Evolutionary conservation across 495 filamentous ascomycete species (phyloP), one percentile per base, ranked within the genome.

Genomic region (Melanomma pulvis-pyrius): DNA sequence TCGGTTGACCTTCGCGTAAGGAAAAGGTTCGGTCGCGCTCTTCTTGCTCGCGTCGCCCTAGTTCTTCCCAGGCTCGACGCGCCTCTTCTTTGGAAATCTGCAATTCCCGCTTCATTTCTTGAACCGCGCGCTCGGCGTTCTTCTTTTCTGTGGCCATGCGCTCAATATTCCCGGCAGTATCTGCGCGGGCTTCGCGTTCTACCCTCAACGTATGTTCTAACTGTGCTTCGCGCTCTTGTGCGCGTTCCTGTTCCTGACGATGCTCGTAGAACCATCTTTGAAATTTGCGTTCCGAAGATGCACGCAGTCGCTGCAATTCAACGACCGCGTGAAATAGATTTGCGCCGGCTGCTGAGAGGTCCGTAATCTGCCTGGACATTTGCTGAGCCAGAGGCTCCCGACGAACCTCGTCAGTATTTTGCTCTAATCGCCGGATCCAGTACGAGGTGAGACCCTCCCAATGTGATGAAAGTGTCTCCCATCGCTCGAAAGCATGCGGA

Each of bases 221-320:
- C 69, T 91, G 86, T n/a, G 83, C 91, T 59, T 91, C 90, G n/a
- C 90, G 81, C 74, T 97, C 94, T 64, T 90, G 87, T 41, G 87
- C 79, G 13, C 90, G 88, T 79, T 98, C 94, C 69, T 96, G 86
- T 61, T 97, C 92, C 41, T 86, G 82, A 48, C 93, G 86, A 1
- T 91, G 96, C 70, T 98, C 94, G 74, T 96, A 96, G 78, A 97
- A 97, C 94, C 94, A 98, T 44, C 96, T 87, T 76, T 98, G 96
- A 74, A 98, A 98, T 74, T 98, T 98, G 36, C 96, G 85, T 76
- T 98, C 96, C 1, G 92, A 97, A 22, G 91, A 96, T 21, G 96
- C 94, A 22, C 94, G 91, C 15, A 98, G 82, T n/a, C 94, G 88
- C 72, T 98, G 94, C 32, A 98, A 80, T 74, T 98, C 94, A 15